These are phyloP conservation scores for Fusarium albidum DNA, from an alignment of 2,329 filamentous ascomycete genomes.

Conservation along the genomic window DNA sequence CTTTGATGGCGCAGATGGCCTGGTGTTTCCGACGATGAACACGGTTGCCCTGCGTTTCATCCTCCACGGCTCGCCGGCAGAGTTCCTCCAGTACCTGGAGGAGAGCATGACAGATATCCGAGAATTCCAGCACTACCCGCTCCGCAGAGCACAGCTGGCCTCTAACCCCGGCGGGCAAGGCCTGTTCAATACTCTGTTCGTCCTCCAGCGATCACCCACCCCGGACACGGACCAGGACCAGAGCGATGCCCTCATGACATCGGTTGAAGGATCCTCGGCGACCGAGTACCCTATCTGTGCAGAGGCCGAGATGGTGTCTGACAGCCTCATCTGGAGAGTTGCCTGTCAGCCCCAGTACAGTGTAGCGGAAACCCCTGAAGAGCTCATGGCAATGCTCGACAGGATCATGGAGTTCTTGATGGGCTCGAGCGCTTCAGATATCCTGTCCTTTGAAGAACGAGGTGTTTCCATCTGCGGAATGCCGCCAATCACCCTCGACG, in stretches of 20 bases:
- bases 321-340: slow-evolving; percentile 72
- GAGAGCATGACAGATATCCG: slow-evolving; percentile 70
- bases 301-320: slow-evolving; percentile 73
- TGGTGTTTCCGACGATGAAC: slow-evolving; percentile 93
- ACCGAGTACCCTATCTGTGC: slow-evolving; percentile 85
- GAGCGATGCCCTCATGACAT: slow-evolving; percentile 61
- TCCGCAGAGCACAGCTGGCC: slow-evolving; percentile 70
- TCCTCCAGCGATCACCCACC: slow-evolving; percentile 56
- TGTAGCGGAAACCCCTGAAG: slow-evolving; percentile 52
- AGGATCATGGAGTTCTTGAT: slow-evolving; percentile 65
- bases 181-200: slow-evolving; percentile 65
- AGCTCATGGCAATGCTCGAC: slow-evolving; percentile 68
- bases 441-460: slow-evolving; percentile 61
- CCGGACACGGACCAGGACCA: neutral
- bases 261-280: slow-evolving; percentile 69
- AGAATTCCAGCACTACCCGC: slow-evolving; percentile 79
- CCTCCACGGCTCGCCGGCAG: slow-evolving; percentile 70
- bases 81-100: slow-evolving; percentile 79
- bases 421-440: slow-evolving; percentile 52
- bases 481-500: slow-evolving; percentile 39
- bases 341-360: slow-evolving; percentile 71
- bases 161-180: slow-evolving; percentile 45
- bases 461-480: slow-evolving; percentile 72
- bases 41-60: slow-evolving; percentile 79
- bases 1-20: slow-evolving; percentile 68